Evolutionary conservation across 2,329 filamentous ascomycete species (phyloP).

Genomic region (Pseudocercospora vitis): DNA sequence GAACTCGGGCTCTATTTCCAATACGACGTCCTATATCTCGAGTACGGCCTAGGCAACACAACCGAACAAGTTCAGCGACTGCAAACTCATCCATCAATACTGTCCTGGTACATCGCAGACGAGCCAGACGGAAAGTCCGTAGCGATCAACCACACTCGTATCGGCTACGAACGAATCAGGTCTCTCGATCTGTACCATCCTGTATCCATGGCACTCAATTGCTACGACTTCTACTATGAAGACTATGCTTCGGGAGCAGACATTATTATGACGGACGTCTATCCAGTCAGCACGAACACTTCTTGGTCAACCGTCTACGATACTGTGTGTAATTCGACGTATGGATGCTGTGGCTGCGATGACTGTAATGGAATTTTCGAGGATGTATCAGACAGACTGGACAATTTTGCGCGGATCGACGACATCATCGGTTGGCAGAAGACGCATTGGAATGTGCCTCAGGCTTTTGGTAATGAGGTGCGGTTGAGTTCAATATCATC

Average conservation of each 20-base stretch:
- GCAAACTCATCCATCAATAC: constrained; percentile 38
- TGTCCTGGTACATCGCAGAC: constrained; percentile 52
- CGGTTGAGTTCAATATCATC: background rate
- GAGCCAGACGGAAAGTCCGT: constrained; percentile 59
- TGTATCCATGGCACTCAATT: constrained; percentile 60
- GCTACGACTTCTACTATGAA: constrained; percentile 60
- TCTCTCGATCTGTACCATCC: constrained; percentile 61
- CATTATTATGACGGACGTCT: constrained; percentile 60
- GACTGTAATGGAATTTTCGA: constrained; percentile 54
- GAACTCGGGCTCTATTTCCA: constrained; percentile 48
- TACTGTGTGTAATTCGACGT: constrained; percentile 58
- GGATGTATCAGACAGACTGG: constrained; percentile 53
- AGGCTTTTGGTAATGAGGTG: constrained; percentile 48
- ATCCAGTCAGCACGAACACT: constrained; percentile 59
- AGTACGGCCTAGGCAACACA: constrained; percentile 41
- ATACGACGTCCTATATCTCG: constrained; percentile 47
- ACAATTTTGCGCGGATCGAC: constrained; percentile 45
- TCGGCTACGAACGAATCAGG: constrained; percentile 48
- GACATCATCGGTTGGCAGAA: constrained; percentile 44
- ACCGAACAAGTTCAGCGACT: constrained; percentile 39
- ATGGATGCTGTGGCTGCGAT: constrained; percentile 64
- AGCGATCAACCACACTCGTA: constrained; percentile 49
- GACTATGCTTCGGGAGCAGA: constrained; percentile 57
- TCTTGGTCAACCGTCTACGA: constrained; percentile 55
- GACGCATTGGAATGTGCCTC: constrained; percentile 51